Evolutionary conservation across 2,329 filamentous ascomycete species (phyloP).

Genomic region (Helotiales sp.): DNA sequence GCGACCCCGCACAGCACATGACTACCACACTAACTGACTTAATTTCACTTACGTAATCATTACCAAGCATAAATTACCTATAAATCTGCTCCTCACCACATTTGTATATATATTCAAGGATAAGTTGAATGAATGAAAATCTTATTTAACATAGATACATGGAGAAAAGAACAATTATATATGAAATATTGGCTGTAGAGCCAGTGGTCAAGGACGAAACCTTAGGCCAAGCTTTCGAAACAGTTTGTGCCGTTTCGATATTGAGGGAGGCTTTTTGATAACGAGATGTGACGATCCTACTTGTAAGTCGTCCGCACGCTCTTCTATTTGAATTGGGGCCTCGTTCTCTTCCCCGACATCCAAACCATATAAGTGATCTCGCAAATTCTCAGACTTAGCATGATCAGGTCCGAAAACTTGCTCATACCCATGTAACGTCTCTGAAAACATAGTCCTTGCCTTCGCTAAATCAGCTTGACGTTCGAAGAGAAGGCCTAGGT

Average conservation of each 20-base stretch:
- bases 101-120: too few species aligned
- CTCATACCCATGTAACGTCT: conserved; percentile 24
- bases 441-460: conserved; percentile 23
- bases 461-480: conserved; percentile 30
- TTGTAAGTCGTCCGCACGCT: not conserved
- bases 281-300: too few species aligned
- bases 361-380: conserved; percentile 12
- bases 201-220: conserved; percentile 27
- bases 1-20: too few species aligned
- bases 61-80: too few species aligned
- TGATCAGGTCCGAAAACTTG: conserved; percentile 24
- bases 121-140: too few species aligned
- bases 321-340: not conserved
- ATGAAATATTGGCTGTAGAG: conserved; percentile 42
- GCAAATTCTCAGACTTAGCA: conserved; percentile 9
- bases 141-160: too few species aligned
- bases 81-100: too few species aligned
- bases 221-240: conserved; percentile 7
- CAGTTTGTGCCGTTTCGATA: conserved; percentile 2
- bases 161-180: not conserved
- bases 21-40: too few species aligned
- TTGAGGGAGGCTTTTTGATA: not conserved
- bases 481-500: conserved; percentile 27
- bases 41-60: too few species aligned
- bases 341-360: not conserved